Base-by-base conservation (phyloP, 257 asterid species). In the Haberlea rhodopensis region DNA sequence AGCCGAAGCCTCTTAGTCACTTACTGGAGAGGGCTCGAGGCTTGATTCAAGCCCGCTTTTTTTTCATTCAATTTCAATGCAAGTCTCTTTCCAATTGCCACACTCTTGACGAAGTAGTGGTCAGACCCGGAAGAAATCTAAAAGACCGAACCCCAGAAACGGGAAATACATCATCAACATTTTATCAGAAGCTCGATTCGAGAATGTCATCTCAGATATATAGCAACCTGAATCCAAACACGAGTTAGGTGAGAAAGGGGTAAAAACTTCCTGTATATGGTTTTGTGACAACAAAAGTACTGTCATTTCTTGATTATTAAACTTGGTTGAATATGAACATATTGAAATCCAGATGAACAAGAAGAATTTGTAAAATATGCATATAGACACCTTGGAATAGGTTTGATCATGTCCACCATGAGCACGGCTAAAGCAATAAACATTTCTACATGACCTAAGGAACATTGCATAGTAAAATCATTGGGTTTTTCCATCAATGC, bases 111-210 rank as follows among this genome's bases (percentile, higher is more conserved):
- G 89, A 67, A 48, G 60, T 65, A 56, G 80, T 43, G 19, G 78
- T 57, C 75, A 89, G 70, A 26, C 97, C 94, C 97, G 95, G 68
- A 89, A 62, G 28, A 86, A 57, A 65, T 96, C 96, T 55, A 87
- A 55, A 62, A 81, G 3, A 43, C 84, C 79, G 2, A 85, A 71
- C 43, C 86, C 94, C 72, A 87, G 32, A 69, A 92, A 89, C 2
- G 97, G 97, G 71, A 21, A 75, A 72, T 92, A 87, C 53, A 84
- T 20, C 80, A 55, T 81, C 59, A 87, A 52, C 67, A 92, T 81
- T 73, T 74, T 55, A 28, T 84, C 91, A 3, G 91, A 76, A 67
- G 91, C 94, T 66, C 80, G 81, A 63, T 65, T 59, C 37, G 99
- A 92, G 57, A 66, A 68, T 52, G 69, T 71, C 74, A 89, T 45